These are phyloP conservation scores for Penicillium sp. DNA, from an alignment of 2,329 filamentous ascomycete species.

Conservation along the genomic window DNA sequence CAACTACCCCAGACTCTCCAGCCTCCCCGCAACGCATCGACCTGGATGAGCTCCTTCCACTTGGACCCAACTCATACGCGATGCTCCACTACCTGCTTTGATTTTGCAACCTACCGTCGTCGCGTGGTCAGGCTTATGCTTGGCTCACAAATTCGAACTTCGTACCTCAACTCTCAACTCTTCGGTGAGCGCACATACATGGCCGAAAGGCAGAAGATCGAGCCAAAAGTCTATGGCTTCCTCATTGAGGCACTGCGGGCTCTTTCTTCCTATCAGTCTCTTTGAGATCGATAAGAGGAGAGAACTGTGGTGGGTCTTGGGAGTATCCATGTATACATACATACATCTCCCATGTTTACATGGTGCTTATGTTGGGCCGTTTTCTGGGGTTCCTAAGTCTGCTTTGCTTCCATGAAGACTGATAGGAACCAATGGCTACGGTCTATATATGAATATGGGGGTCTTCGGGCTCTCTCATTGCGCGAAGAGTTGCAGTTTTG, in stretches of 20 bases:
- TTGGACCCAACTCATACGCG: background rate
- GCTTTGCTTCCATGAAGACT: constrained; percentile 43
- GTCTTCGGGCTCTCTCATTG: background rate
- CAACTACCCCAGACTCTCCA: background rate
- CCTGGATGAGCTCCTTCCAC: background rate
- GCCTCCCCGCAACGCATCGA: background rate
- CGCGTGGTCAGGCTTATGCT: background rate
- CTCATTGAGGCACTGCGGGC: background rate
- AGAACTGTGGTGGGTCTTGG: background rate
- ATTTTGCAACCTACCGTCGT: background rate
- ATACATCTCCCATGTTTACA: background rate
- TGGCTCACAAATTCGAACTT: background rate
- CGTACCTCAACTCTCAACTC: background rate
- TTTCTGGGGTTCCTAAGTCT: constrained; percentile 42
- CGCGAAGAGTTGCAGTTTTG: background rate
- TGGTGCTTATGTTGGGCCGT: constrained; percentile 23
- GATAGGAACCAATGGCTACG: constrained; percentile 46
- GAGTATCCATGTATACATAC: background rate
- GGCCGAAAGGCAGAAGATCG: constrained; percentile 1
- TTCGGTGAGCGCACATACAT: background rate
- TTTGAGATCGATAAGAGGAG: background rate
- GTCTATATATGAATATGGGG: constrained; percentile 22
- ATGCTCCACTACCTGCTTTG: background rate
- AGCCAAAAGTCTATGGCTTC: background rate
- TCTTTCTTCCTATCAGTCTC: background rate